A percentile compares a stretch with the other conserved stretches of the same genome.
These are phyloP conservation scores for Tolypocladium tropicale DNA, from an alignment of 2,329 filamentous ascomycete species.

Conservation along the genomic window DNA sequence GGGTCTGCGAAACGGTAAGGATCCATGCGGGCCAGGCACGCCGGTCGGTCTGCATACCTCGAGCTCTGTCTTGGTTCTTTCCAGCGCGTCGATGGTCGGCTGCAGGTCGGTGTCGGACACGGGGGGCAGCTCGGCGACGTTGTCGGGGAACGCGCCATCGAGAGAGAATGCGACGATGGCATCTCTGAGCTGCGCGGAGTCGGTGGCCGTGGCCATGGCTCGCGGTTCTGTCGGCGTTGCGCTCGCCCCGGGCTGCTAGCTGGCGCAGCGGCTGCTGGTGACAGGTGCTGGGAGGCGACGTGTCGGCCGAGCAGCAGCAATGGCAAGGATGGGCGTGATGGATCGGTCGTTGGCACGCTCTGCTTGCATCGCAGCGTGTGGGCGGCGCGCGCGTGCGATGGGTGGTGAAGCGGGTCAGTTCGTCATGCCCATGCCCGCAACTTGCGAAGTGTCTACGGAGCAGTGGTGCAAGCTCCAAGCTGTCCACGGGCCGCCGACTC, in stretches of 20 bases:
- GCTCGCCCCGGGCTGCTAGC: too few species aligned
- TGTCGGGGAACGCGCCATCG: slow-evolving; percentile 30
- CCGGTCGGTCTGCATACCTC: slow-evolving; percentile 20
- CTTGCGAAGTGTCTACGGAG: too few species aligned
- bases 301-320: neutral
- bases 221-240: neutral
- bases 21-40: neutral
- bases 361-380: neutral
- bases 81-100: slow-evolving; percentile 28
- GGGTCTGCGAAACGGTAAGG: slow-evolving; percentile 23
- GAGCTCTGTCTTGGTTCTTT: slow-evolving; percentile 22
- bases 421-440: neutral
- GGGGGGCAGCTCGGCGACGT: slow-evolving; percentile 23
- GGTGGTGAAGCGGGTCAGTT: neutral
- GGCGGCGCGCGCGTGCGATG: neutral
- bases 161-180: slow-evolving; percentile 30
- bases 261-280: neutral
- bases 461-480: neutral
- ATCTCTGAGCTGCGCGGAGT: slow-evolving; percentile 23
- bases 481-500: slow-evolving; percentile 1
- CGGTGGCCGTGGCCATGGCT: slow-evolving; percentile 20
- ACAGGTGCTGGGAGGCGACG: neutral
- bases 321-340: neutral
- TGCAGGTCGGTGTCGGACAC: slow-evolving; percentile 26
- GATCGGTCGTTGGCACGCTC: neutral